Base-by-base conservation (phyloP, 129 eudicot genomes). In the Erigeron canadensis region DNA sequence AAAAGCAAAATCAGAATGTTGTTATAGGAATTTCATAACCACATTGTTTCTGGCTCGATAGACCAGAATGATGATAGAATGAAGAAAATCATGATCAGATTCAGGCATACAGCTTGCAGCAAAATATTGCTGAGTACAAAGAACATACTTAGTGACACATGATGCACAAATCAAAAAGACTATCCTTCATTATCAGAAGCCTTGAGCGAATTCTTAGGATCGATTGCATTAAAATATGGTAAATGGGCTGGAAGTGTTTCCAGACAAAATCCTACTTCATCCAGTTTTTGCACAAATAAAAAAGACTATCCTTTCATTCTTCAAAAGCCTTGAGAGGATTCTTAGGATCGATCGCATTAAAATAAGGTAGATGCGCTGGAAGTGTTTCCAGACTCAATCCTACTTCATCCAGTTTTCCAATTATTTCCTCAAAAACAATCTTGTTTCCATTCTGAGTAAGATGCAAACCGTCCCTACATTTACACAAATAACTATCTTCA, bases 381-480 rank as follows among this genome's bases (percentile, higher is more conserved):
- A 86, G 55, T 53, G 77, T 81, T 77, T 86, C 94, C 28, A 83
- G 75, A 69, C 85, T 75, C 68, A 83, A 44, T 18, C 86, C 81
- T 10, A 43, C 59, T 23, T 78, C 70, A 46, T 41, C 77, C 50
- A 87, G 76, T 70, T 63, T 71, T 59, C 10, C 74, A 8, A 84
- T 48, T 62, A 89, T 84, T 67, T 83, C 85, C 65, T 89, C 87
- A 40, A 82, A 89, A 9, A 89, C 94, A 46, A 85, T 55, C 79
- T 58, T 72, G 65, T 89, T 89, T 45, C 96, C 90, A 1, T 57
- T 21, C 19, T 0, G 48, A 41, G 88, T 77, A 10, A 89, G 88
- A 66, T 89, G 96, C 84, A 89, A 70, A 41, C 96, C 96, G 79
- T 89, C 96, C n/a, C 96, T 89, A 80, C 63, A 72, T 23, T 21